Percentiles rank a stretch among this genome's conserved stretches.
phyloP scores from a whole-genome alignment of 768 basidiomycete species.

The Serendipita sp. region DNA sequence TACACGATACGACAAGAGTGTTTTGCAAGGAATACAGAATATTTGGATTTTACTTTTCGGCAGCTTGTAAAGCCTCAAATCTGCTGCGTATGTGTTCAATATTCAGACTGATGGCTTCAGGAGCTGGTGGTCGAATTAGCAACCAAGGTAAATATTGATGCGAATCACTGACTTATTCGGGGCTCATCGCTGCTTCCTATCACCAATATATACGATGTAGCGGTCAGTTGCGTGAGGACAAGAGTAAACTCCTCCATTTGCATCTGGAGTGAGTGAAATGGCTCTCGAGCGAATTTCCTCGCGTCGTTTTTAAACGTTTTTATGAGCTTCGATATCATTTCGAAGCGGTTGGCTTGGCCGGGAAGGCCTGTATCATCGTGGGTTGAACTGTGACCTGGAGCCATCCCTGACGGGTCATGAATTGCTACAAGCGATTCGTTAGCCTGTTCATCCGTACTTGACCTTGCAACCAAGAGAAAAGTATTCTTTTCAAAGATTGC shows the following conservation, averaged over 20 bases:
- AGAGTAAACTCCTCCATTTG: conserved; percentile 74
- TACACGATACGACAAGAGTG: background rate
- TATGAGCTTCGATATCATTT: conserved; percentile 82
- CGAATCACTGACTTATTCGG: background rate
- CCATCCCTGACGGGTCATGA: background rate
- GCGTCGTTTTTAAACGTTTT: conserved; percentile 72
- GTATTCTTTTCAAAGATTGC: conserved; percentile 95
- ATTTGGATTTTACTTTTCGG: background rate
- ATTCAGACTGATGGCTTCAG: background rate
- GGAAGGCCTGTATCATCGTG: background rate
- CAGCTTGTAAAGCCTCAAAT: background rate
- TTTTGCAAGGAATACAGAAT: background rate
- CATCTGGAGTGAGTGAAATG: conserved; percentile 78
- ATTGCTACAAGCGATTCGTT: background rate
- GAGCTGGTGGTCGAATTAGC: background rate
- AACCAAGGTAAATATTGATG: background rate
- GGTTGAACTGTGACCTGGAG: background rate
- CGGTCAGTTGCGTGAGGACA: conserved; percentile 81
- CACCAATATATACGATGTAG: conserved; percentile 83
- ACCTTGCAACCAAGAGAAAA: conserved; percentile 91
- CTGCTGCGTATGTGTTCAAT: background rate
- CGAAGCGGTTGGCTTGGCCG: conserved; percentile 34
- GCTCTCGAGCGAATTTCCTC: conserved; percentile 34
- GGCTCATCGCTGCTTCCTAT: conserved; percentile 27
- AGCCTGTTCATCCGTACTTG: conserved; percentile 16